Base-by-base conservation (phyloP, 2,329 filamentous ascomycete species). In the Penicillium verrucosum region DNA sequence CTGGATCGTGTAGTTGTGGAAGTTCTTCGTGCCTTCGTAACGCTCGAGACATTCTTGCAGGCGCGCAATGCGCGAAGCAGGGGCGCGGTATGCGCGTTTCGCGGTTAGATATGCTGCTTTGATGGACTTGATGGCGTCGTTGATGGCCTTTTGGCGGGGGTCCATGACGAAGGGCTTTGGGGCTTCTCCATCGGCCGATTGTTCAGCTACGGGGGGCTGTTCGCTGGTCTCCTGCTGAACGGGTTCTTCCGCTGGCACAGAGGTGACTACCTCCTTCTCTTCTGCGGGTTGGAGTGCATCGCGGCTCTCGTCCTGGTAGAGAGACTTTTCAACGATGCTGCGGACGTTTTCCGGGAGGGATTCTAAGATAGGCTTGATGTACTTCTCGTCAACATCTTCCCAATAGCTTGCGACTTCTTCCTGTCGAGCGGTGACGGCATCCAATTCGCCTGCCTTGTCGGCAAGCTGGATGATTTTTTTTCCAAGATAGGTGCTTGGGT, bases 1-100 rank as follows among this genome's bases (percentile, higher is more conserved):
- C 65, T 94, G 89, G 56, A 99, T 86, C 2, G 94, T 99, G 80
- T 95, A 99, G 81, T 99, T 99, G 83, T 97, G 92, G 80, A 88
- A 99, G 78, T 96, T 96, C 68, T 82, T 83, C 4, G 92, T 97
- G 61, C 94, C 94, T 10, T 88, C 76, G 75, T 94, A 99, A 62
- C 82, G 80, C 66, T 85, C 76, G 10, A 99, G 82, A 0, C 87
- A 86, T 34, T 85, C 82, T 72, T 96, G 90, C 2, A 99, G 84
- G 58, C 88, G 86, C 29, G 83, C 77, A 46, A 94, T 81, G 9
- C 94, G 91, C 21, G 79, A 77, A 0, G 84, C 77, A 0, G 89
- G 87, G 54, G 96, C 88, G 48, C 93, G 90, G 73, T 97, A 97
- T 1, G 86, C 82, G 44, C 89, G 87, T 77, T 96, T 96, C 30